Evolutionary conservation across 179 eudicot genomes (phyloP).

Genomic region (Carnegiea gigantea): DNA sequence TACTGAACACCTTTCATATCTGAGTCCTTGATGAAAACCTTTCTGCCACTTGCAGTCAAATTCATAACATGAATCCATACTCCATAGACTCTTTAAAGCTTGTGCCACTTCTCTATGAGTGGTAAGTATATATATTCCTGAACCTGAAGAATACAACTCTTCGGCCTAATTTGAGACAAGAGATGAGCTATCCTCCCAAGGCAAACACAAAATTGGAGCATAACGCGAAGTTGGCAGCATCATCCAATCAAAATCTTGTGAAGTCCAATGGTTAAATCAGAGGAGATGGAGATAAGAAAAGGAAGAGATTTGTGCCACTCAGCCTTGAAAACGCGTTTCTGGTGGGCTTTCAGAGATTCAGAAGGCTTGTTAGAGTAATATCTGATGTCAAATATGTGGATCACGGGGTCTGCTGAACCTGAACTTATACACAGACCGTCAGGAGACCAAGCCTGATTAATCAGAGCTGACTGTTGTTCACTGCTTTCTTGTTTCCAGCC

Average conservation of each 20-base stretch:
- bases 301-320: constrained; percentile 81
- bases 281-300: constrained; percentile 81
- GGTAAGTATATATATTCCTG: background rate
- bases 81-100: background rate
- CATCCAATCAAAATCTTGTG: constrained; percentile 52
- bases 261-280: constrained; percentile 79
- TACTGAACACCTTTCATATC: background rate
- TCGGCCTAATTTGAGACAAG: background rate
- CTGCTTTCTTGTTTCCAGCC: constrained; percentile 98
- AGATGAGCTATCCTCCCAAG: background rate
- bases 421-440: constrained; percentile 83
- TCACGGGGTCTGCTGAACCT: constrained; percentile 84
- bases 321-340: constrained; percentile 89
- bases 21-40: background rate
- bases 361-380: constrained; percentile 69
- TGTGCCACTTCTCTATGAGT: background rate
- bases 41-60: background rate
- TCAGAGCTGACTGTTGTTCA: constrained; percentile 87
- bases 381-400: constrained; percentile 86
- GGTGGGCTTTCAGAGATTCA: constrained; percentile 80
- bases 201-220: constrained; percentile 8
- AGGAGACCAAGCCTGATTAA: constrained; percentile 96
- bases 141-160: background rate
- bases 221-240: background rate
- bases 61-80: background rate